Evolutionary conservation across 1,284 basidiomycete genomes (phyloP), one percentile per base, ranked within the genome.

Genomic region (Mycena citricolor): DNA sequence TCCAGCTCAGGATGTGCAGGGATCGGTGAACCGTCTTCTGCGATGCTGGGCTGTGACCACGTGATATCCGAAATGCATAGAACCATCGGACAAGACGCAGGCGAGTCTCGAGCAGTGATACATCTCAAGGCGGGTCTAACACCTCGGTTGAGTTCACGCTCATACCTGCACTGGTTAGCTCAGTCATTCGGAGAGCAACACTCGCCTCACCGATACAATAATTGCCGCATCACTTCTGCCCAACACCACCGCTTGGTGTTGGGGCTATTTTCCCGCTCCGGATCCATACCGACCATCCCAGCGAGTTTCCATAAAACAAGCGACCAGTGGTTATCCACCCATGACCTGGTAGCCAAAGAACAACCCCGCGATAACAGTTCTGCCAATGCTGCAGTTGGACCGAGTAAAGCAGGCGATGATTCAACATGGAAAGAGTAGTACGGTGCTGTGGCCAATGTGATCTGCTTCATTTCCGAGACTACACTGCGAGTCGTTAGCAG

Each of bases 241-340:
- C 86, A 94, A 50, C 76, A 83, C 91, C 93, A 97, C 40, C 81
- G 67, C 51, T 70, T 77, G 40, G 57, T 65, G 13, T 56, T 54
- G 14, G 73, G 68, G 25, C 73, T 61, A 8, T 58, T 56, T 56
- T 86, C 83, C 30, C 71, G 67, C 20, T 73, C 61, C 1, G 91
- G 91, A 51, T 88, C 79, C 4, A 92, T 72, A 28, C 76, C 73
- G 1, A 83, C 83, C 72, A 91, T 80, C 4, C 88, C 86, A 1
- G 93, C 90, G 8, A 97, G 66, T 64, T 99, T 99, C 97, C 97
- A 99, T 5, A 99, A 71, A 31, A 99, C 83, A 32, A 94, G 66
- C 4, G 69, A 61, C 89, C 92, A 99, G 57, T 97, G 94, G 58
- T 97, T 97, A 28, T 87, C 76, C 1, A 97, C 83, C 95, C 95